Evolutionary conservation across 257 asterid genomes (phyloP).

Genomic region (Nicotiana knightiana): DNA sequence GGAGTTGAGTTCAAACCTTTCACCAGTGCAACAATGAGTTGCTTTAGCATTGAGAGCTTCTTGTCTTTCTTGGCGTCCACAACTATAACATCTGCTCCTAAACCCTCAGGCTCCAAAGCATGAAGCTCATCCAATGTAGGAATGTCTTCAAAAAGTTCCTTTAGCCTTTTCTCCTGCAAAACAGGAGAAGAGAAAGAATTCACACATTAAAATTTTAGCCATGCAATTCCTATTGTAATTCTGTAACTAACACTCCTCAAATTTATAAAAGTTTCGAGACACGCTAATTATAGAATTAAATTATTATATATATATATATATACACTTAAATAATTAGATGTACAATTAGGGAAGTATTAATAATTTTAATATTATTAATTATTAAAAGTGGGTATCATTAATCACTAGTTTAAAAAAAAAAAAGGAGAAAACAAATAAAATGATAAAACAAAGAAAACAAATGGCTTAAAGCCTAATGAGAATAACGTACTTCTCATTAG

Average conservation of each 20-base stretch:
- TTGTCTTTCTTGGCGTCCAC: slow-evolving; percentile 84
- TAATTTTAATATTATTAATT: no score
- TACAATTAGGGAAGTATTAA: no score
- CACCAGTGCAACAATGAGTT: slow-evolving; percentile 69
- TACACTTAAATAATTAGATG: no score
- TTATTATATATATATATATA: no score
- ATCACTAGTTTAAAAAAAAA: no score
- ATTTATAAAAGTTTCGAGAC: no score
- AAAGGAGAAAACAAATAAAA: no score
- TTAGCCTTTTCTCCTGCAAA: slow-evolving; percentile 79
- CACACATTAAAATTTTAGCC: background rate
- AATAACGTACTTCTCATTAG: no score
- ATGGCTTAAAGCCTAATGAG: no score
- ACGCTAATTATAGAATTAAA: no score
- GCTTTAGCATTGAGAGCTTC: slow-evolving; percentile 83
- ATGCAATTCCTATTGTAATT: background rate
- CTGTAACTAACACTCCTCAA: background rate
- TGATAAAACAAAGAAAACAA: no score
- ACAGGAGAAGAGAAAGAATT: background rate
- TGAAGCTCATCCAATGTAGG: slow-evolving; percentile 88
- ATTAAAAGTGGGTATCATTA: no score
- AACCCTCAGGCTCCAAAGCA: slow-evolving; percentile 69
- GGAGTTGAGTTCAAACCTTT: slow-evolving; percentile 77
- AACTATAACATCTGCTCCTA: slow-evolving; percentile 77
- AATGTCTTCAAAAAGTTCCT: slow-evolving; percentile 69